Conservation (phyloP, 2,329 filamentous ascomycete species). For the Beauveria bassiana region DNA sequence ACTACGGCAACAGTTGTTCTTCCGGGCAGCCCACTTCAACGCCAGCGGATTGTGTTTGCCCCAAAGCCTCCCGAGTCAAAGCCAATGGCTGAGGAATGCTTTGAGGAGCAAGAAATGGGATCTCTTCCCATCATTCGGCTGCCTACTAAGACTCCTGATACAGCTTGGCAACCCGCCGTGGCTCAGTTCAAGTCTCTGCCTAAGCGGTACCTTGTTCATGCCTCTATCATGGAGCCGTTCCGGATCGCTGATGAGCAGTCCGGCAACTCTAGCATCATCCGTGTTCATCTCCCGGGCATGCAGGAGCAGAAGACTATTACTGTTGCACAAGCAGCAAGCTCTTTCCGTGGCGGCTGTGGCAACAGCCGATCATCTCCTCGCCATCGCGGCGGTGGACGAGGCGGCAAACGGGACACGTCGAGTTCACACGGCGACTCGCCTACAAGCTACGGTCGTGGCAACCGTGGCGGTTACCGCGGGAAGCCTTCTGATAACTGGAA, state of each 20-base stretch:
- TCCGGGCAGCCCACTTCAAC: slow-evolving; percentile 28
- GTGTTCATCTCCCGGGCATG: slow-evolving; percentile 36
- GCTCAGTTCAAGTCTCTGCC: slow-evolving; percentile 48
- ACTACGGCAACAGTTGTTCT: slow-evolving; percentile 64
- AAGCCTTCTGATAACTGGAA: slow-evolving; percentile 35
- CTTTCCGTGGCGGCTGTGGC: slow-evolving; percentile 24
- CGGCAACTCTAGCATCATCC: slow-evolving; percentile 28
- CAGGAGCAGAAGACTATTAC: slow-evolving; percentile 29
- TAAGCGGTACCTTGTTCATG: slow-evolving; percentile 39
- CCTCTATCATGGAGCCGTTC: slow-evolving; percentile 27
- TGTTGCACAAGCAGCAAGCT: slow-evolving; percentile 25
- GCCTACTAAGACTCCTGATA: slow-evolving; percentile 54
- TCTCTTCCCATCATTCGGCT: slow-evolving; percentile 64
- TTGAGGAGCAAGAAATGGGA: slow-evolving; percentile 74
- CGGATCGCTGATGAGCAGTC: slow-evolving; percentile 26
- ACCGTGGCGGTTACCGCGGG: slow-evolving; percentile 33
- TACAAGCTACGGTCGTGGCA: slow-evolving; percentile 21
- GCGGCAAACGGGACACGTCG: slow-evolving; percentile 27
- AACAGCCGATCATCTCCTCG: slow-evolving; percentile 21
- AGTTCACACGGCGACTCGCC: slow-evolving; percentile 21
- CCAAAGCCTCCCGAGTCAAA: slow-evolving; percentile 36
- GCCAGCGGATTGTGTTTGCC: background rate
- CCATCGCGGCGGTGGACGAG: slow-evolving; percentile 23
- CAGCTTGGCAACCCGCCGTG: slow-evolving; percentile 54
- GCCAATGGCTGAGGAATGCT: slow-evolving; percentile 70